Evolutionary conservation across 257 asterid species (phyloP).

Genomic region (Nicotiana noctiflora): DNA sequence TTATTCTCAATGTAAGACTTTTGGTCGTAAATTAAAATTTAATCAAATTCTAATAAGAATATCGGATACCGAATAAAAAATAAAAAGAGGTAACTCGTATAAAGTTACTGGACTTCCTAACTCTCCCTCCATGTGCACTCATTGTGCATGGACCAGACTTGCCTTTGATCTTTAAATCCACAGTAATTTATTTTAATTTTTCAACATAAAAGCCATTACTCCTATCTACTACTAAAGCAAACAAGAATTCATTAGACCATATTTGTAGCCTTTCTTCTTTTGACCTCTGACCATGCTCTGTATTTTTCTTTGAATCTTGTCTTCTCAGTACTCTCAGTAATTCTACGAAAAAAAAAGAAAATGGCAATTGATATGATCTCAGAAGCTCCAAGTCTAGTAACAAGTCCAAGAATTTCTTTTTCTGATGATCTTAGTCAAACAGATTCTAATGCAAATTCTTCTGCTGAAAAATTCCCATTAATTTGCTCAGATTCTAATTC

Average conservation of each 20-base stretch:
- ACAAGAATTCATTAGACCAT: background rate
- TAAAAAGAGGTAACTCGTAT: background rate
- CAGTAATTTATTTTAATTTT: background rate
- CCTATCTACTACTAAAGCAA: background rate
- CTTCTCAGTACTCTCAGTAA: background rate
- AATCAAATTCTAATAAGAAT: too few species aligned
- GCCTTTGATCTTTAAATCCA: background rate
- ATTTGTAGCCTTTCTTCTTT: background rate
- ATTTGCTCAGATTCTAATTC: conserved; percentile 9
- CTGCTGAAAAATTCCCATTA: background rate
- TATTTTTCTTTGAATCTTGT: background rate
- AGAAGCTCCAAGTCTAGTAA: conserved; percentile 19
- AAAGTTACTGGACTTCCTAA: background rate
- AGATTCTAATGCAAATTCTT: background rate
- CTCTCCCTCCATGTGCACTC: background rate
- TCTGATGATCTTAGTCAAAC: conserved; percentile 24
- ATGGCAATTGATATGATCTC: conserved; percentile 30
- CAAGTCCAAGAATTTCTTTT: conserved; percentile 40
- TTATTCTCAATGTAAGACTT: too few species aligned
- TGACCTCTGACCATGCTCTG: background rate
- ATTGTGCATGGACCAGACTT: background rate
- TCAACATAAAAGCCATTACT: background rate
- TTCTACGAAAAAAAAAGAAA: background rate
- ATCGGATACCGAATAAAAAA: too few species aligned
- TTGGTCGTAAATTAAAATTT: accelerated